A percentile compares a stretch with the other conserved stretches of the same genome.
These are phyloP conservation scores for Xylariaceae sp. DNA, from an alignment of 2,329 filamentous ascomycete genomes.

Conservation along the genomic window DNA sequence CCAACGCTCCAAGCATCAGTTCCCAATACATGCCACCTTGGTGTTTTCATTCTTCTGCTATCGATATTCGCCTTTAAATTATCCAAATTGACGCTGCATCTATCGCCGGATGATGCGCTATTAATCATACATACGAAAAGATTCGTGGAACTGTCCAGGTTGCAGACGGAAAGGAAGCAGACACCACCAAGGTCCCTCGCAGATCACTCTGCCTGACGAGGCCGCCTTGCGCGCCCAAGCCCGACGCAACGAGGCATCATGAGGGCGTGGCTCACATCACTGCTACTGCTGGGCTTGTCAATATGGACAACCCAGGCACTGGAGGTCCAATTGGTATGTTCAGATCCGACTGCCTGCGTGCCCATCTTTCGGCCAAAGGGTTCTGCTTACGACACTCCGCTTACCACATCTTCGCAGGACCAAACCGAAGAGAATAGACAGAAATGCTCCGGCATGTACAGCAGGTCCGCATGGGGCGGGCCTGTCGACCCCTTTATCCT, in stretches of 20 bases:
- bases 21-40: neutral
- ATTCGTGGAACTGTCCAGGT: too few relatives aligned
- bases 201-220: conserved; percentile 14
- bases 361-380: too few relatives aligned
- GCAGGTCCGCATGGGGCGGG: conserved; percentile 82
- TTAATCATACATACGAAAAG: too few relatives aligned
- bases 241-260: conserved; percentile 36
- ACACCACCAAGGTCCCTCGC: too few relatives aligned
- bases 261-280: conserved; percentile 50
- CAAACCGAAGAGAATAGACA: conserved; percentile 73
- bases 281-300: conserved; percentile 51
- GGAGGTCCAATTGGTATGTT: conserved; percentile 54
- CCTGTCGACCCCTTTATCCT: conserved; percentile 84
- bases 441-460: conserved; percentile 91
- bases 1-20: too few relatives aligned
- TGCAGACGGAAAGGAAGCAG: too few relatives aligned
- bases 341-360: conserved; percentile 3
- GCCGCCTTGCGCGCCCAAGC: conserved; percentile 27
- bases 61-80: neutral
- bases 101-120: neutral
- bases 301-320: conserved; percentile 51
- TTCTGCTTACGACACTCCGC: too few relatives aligned
- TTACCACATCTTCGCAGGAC: conserved; percentile 50
- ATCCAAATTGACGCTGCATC: conserved; percentile 1
- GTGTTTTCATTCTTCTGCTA: neutral